Evolutionary conservation across 2,329 filamentous ascomycete genomes (phyloP).

Genomic region (Fusarium agapanthi): DNA sequence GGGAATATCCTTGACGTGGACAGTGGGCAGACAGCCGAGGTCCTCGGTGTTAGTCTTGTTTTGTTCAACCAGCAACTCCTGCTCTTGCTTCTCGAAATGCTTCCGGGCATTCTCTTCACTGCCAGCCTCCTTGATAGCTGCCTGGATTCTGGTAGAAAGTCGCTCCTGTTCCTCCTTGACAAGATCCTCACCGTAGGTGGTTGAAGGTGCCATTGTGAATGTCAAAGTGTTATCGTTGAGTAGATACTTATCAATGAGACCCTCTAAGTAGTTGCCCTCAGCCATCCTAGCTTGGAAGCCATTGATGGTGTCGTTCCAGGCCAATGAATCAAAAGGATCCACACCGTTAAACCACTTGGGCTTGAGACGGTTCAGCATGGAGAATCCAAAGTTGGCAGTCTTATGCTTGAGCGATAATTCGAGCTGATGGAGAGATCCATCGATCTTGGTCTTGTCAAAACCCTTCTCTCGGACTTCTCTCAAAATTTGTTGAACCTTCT

Average conservation of each 20-base stretch:
- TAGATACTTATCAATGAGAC: conserved; percentile 87
- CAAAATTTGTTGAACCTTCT: conserved; percentile 77
- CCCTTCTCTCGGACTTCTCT: conserved; percentile 75
- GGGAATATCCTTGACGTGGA: conserved; percentile 90
- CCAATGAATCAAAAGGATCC: conserved; percentile 88
- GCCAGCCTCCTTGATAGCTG: conserved; percentile 73
- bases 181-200: conserved; percentile 77
- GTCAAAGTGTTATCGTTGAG: conserved; percentile 86
- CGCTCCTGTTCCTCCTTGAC: conserved; percentile 79
- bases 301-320: conserved; percentile 89
- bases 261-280: conserved; percentile 82
- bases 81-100: conserved; percentile 78
- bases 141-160: conserved; percentile 76
- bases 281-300: conserved; percentile 82
- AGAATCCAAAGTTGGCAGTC: conserved; percentile 93
- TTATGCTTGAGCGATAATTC: conserved; percentile 96
- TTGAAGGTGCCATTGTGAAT: conserved; percentile 92
- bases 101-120: conserved; percentile 76
- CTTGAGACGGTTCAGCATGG: conserved; percentile 86
- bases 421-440: conserved; percentile 91
- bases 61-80: conserved; percentile 82
- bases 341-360: conserved; percentile 95
- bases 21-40: conserved; percentile 85
- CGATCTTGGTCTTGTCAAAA: conserved; percentile 89
- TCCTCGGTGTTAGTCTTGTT: conserved; percentile 86